Evolutionary conservation across 139 green algal genomes (phyloP), one percentile per base, ranked within the genome.

Genomic region (Bryopsis sp.): DNA sequence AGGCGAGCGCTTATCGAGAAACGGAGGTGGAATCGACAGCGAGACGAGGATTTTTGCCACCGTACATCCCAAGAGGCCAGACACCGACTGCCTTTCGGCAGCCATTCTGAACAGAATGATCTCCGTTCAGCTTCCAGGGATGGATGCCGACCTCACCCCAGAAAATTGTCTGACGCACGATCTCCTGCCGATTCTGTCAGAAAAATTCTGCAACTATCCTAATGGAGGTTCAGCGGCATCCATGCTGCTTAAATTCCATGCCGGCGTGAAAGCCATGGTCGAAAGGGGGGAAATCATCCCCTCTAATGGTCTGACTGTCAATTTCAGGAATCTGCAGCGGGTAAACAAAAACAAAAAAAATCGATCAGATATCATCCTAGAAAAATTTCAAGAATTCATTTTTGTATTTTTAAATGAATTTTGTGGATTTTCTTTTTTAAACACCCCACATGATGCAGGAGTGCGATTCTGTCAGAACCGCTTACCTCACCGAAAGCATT

Each of bases 101-200:
- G 68, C 75, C 1, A 47, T 80, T n/a, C 48, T 77, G 31, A 77
- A 80, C 70, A 48, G 75, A 36, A 70, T 80, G 32, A 58, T 80
- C 65, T 35, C 38, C 15, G 24, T 65, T 5, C 43, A 33, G 58
- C 70, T 77, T 57, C 50, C 68, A 35, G 71, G 68, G 1, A 66
- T 80, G 29, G 75, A 80, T 64, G n/a, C n/a, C n/a, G n/a, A n/a
- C n/a, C n/a, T n/a, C n/a, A 7, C 34, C 22, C 2, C 29, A 4
- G 59, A 58, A 31, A 72, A 71, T 29, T 54, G 61, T 29, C 28
- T 34, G 7, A 22, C 24, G n/a, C 74, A 80, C 37, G 70, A 76
- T 32, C 35, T 80, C 22, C 7, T 48, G 6, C 26, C 31, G 2
- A 72, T 76, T 6, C 5, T 80, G 46, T n/a, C 39, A 33, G 64